Base-by-base conservation (phyloP, 768 basidiomycete species). In the Cytidiella melzeri region DNA sequence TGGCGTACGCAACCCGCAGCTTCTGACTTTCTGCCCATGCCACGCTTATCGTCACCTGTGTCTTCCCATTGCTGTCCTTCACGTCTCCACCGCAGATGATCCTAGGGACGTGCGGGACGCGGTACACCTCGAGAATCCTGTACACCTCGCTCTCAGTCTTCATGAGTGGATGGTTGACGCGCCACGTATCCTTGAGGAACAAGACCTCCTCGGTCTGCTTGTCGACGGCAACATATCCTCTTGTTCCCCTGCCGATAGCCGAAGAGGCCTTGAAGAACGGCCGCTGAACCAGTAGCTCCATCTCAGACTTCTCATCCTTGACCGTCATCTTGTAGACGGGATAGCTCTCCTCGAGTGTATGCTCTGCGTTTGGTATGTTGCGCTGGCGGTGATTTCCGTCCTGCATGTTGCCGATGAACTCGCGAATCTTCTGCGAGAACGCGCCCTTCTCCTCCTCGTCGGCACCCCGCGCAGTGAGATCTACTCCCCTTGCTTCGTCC, bases 101-200 rank as follows among this genome's bases (percentile, higher is more conserved):
- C 5, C 23, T 34, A 15, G 41, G 40, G 24, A 53, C 18, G 34
- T 51, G 25, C 10, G 26, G 46, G 11, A 42, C 45, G 18, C 37
- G 13, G n/a, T 36, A 11, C 15, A n/a, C 19, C 28, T 48, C n/a
- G 18, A 53, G 28, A 9, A 19, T 7, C 10, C 37, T 23, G 49
- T 50, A 49, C 9, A 26, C 27, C 19, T 53, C 39, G 1, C 6
- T 18, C 28, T 53, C 52, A 18, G 27, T 18, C 20, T 7, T 25
- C 20, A 41, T 18, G 1, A 41, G 37, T 1, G 3, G 15, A 12
- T n/a, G 12, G 21, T 20, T 30, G n/a, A 23, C 15, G 9, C 50
- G 42, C 50, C 50, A 55, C 7, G 42, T 28, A 34, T 55, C 53
- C 43, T 55, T 55, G 21, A 52, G 13, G 42, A 51, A 55, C 12